A percentile compares a stretch with the other conserved stretches of the same genome.
These are phyloP conservation scores for Termitomyces sp. DNA, from an alignment of 768 basidiomycete genomes.

Conservation along the genomic window DNA sequence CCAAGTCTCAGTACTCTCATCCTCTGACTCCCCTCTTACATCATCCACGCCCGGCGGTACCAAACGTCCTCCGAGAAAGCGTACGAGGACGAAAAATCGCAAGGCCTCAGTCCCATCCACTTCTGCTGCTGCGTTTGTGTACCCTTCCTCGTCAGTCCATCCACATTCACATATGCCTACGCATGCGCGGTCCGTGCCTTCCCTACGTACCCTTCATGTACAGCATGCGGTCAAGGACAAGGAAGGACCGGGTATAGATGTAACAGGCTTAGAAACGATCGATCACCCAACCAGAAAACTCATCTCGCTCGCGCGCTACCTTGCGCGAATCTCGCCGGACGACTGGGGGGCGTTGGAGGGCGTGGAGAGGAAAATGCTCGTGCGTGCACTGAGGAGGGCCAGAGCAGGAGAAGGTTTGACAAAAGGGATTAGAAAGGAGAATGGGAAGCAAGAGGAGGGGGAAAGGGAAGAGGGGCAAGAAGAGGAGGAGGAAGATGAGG, in stretches of 20 bases:
- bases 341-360: slow-evolving; percentile 7
- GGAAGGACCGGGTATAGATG: not conserved
- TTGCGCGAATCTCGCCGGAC: slow-evolving; percentile 7
- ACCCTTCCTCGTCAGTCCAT: not conserved
- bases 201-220: not conserved
- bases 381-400: not conserved
- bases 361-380: slow-evolving; percentile 11
- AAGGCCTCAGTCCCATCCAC: not conserved
- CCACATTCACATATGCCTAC: not conserved
- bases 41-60: not conserved
- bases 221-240: not conserved
- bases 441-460: not conserved
- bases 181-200: slow-evolving; percentile 1
- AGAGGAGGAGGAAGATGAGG: slow-evolving; percentile 6
- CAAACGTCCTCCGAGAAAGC: not conserved
- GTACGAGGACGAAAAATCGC: not conserved
- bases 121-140: not conserved
- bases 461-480: not conserved
- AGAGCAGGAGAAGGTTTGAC: not conserved
- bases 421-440: not conserved
- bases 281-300: slow-evolving; percentile 2
- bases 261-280: not conserved
- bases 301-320: slow-evolving; percentile 3
- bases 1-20: not conserved
- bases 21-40: slow-evolving; percentile 2